Percentiles rank a stretch among this genome's conserved stretches.
Evolutionary conservation across 2,329 filamentous ascomycete species (phyloP).

Genomic region (Aspergillus novoparasiticus): DNA sequence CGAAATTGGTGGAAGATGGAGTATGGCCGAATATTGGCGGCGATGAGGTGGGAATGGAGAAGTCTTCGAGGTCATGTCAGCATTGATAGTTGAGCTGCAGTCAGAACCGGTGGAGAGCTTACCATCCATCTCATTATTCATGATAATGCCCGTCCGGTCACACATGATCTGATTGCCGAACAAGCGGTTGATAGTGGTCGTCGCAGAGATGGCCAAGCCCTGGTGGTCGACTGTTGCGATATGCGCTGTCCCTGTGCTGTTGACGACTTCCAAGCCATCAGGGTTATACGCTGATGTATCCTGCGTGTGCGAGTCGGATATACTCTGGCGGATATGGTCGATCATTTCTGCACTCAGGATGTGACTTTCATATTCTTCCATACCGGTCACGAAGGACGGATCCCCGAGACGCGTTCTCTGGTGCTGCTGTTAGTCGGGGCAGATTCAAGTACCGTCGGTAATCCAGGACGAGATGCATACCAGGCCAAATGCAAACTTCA

Average conservation of each 20-base stretch:
- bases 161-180: not conserved
- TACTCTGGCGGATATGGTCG: not conserved
- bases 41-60: too few relatives aligned
- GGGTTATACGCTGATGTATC: not conserved
- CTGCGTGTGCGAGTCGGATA: not conserved
- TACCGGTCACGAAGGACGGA: not conserved
- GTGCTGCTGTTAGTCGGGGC: too few relatives aligned
- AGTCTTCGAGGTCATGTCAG: too few relatives aligned
- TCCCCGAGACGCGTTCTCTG: not conserved
- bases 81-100: too few relatives aligned
- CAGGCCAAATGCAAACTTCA: not conserved
- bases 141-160: not conserved
- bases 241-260: not conserved
- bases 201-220: not conserved
- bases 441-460: too few relatives aligned
- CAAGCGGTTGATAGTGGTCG: not conserved
- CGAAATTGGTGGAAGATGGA: too few relatives aligned
- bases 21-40: too few relatives aligned
- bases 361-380: not conserved
- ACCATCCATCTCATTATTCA: not conserved
- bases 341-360: not conserved
- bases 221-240: not conserved
- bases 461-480: not conserved
- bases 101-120: not conserved
- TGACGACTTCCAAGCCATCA: not conserved